Evolutionary conservation across 225 moss, liverwort and hornwort species (phyloP).

Genomic region (Marchantia paleacea): DNA sequence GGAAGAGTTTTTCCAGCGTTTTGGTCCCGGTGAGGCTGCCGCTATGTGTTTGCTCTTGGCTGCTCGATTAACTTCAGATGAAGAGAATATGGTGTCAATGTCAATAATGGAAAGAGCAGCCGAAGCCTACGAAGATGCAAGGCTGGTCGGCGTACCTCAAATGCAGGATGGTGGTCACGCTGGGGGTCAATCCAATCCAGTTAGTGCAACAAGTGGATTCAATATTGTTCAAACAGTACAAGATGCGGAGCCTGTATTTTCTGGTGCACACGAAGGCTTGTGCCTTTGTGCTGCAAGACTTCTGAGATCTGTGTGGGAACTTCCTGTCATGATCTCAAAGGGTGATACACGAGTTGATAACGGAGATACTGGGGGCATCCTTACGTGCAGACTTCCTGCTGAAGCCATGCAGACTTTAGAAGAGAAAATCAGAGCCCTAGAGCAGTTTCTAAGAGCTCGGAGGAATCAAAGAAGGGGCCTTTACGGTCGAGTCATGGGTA

Average conservation of each 20-base stretch:
- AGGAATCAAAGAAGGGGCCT: slow-evolving; percentile 90
- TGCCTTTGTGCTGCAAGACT: slow-evolving; percentile 90
- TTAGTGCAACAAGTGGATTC: slow-evolving; percentile 63
- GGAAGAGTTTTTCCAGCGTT: slow-evolving; percentile 96
- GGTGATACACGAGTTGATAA: slow-evolving; percentile 50
- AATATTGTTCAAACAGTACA: slow-evolving; percentile 84
- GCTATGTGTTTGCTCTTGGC: slow-evolving; percentile 98
- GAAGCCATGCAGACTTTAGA: slow-evolving; percentile 92
- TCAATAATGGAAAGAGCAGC: slow-evolving; percentile 80
- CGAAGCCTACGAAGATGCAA: slow-evolving; percentile 91
- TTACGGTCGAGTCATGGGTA: slow-evolving; percentile 82
- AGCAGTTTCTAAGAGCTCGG: slow-evolving; percentile 89
- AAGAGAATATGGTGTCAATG: slow-evolving; percentile 66
- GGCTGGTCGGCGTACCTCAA: slow-evolving; percentile 89
- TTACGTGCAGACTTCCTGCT: slow-evolving; percentile 79
- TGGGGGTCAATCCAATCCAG: slow-evolving; percentile 57
- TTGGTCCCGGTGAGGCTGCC: slow-evolving; percentile 84
- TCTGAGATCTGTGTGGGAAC: slow-evolving; percentile 90
- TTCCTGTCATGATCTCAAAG: slow-evolving; percentile 80
- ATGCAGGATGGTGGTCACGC: slow-evolving; percentile 74
- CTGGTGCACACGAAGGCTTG: slow-evolving; percentile 96
- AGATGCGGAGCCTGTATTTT: slow-evolving; percentile 90
- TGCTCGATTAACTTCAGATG: slow-evolving; percentile 84
- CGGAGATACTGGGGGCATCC: slow-evolving; percentile 66
- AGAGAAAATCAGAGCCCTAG: slow-evolving; percentile 84